Conservation (phyloP, 495 filamentous ascomycete genomes). For the Tuber borchii region DNA sequence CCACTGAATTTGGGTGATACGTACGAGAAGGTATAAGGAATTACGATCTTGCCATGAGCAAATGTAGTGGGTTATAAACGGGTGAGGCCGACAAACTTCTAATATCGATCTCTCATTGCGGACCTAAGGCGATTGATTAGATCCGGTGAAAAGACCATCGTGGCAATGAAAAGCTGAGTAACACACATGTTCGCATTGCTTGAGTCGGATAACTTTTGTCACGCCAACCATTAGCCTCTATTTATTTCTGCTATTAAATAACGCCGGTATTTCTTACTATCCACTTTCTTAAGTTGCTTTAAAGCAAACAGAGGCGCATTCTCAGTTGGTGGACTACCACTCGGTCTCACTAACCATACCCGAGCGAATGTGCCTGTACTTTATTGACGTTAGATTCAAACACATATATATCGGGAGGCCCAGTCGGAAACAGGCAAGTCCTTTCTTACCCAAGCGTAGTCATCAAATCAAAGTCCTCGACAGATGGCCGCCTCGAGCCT, state of each 20-base stretch:
- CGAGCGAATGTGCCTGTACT: slow-evolving; percentile 83
- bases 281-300: slow-evolving; percentile 86
- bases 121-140: slow-evolving; percentile 24
- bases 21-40: slow-evolving; percentile 83
- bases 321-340: slow-evolving; percentile 46
- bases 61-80: slow-evolving; percentile 88
- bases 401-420: slow-evolving; percentile 17
- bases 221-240: slow-evolving; percentile 25
- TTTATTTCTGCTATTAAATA: slow-evolving; percentile 24
- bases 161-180: slow-evolving; percentile 1
- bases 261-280: slow-evolving; percentile 49
- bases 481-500: slow-evolving; percentile 35
- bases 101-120: slow-evolving; percentile 83
- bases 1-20: slow-evolving; percentile 34
- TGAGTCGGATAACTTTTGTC: slow-evolving; percentile 77
- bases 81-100: slow-evolving; percentile 79
- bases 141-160: slow-evolving; percentile 6
- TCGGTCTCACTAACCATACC: slow-evolving; percentile 74
- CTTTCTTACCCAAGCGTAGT: slow-evolving; percentile 65
- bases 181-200: slow-evolving; percentile 92
- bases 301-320: slow-evolving; percentile 71
- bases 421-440: slow-evolving; percentile 17
- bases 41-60: slow-evolving; percentile 85
- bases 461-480: slow-evolving; percentile 74
- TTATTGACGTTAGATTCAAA: slow-evolving; percentile 43